Percentiles rank a stretch among this genome's conserved stretches.
phyloP scores from a whole-genome alignment of 345 rosid species.

The Aquilaria sinensis region DNA sequence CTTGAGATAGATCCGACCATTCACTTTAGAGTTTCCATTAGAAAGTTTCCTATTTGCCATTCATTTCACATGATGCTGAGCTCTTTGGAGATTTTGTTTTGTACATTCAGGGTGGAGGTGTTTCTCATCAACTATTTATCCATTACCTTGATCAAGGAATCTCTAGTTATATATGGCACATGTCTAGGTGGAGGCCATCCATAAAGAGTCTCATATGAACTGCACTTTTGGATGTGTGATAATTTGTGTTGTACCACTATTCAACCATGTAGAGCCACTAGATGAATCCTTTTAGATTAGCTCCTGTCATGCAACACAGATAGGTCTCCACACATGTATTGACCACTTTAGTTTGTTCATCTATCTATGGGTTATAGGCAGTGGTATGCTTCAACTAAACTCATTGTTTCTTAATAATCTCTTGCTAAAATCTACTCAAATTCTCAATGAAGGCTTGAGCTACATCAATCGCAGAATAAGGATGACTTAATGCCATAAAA shows the following conservation, averaged over 20 bases:
- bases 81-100: no score
- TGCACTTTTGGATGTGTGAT: neutral
- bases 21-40: no score
- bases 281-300: neutral
- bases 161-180: neutral
- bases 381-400: neutral
- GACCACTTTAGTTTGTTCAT: slow-evolving; percentile 3
- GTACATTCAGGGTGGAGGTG: neutral
- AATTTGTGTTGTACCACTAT: slow-evolving; percentile 5
- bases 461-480: neutral
- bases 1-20: no score
- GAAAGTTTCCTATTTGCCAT: no score
- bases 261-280: neutral
- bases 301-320: neutral
- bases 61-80: no score
- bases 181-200: neutral
- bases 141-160: neutral
- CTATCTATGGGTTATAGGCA: slow-evolving; percentile 2
- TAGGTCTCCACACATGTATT: slow-evolving; percentile 1
- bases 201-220: slow-evolving; percentile 2
- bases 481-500: neutral
- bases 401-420: neutral
- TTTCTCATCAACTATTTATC: neutral
- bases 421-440: slow-evolving; percentile 4
- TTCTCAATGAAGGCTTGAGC: neutral